Conservation (phyloP, 306 rosid genomes). For the Trichosanthes truncata region DNA sequence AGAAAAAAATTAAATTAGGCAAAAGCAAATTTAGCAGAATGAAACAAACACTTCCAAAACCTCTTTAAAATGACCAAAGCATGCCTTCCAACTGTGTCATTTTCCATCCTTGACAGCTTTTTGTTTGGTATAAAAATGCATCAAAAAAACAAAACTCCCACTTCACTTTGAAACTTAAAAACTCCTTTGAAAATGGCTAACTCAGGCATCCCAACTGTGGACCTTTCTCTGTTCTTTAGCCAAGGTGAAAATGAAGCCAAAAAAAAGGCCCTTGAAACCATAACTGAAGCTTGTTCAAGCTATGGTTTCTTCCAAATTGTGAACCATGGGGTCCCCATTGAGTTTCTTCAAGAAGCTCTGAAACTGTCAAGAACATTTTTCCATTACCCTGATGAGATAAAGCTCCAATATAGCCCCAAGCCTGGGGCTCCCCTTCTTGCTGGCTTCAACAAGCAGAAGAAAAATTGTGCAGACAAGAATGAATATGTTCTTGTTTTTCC, state of each 20-base stretch:
- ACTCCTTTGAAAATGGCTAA: constrained; percentile 11
- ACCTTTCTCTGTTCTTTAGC: constrained; percentile 24
- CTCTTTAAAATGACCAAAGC: constrained; percentile 1
- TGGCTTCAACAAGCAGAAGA: constrained; percentile 27
- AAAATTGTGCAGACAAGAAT: constrained; percentile 23
- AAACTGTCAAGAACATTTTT: constrained; percentile 27
- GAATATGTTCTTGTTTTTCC: constrained; percentile 29
- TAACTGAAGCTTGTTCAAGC: constrained; percentile 30
- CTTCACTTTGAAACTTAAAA: not conserved
- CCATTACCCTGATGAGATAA: constrained; percentile 29
- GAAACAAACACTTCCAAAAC: not conserved
- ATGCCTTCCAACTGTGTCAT: not conserved
- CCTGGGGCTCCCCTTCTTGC: constrained; percentile 29
- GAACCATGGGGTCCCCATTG: constrained; percentile 32
- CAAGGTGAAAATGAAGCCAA: constrained; percentile 18
- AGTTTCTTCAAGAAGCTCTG: constrained; percentile 21
- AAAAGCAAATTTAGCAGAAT: not conserved
- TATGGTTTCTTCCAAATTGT: constrained; percentile 46
- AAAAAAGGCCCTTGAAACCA: constrained; percentile 16
- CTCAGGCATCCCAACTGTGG: constrained; percentile 26
- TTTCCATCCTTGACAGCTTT: not conserved
- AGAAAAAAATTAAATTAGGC: not conserved
- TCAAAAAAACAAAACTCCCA: not conserved
- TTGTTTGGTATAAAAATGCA: not conserved
- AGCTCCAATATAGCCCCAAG: constrained; percentile 20